These are phyloP conservation scores for Globisporangium sylvaticum DNA, from an alignment of 352 stramenopile genomes.

Conservation along the genomic window DNA sequence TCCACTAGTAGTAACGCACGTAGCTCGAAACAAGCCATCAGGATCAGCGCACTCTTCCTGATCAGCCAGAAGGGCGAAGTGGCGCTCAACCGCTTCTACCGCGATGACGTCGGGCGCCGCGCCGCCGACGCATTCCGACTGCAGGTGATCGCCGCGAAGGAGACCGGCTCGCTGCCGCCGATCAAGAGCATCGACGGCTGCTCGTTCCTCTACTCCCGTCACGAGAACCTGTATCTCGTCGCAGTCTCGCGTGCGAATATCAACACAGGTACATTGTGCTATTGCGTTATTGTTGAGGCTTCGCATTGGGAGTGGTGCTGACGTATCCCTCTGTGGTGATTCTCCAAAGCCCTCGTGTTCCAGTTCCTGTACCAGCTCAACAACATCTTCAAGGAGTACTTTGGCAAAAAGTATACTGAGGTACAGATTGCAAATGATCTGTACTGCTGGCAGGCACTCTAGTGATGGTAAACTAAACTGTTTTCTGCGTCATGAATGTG, in stretches of 20 bases:
- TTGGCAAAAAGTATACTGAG: constrained; percentile 97
- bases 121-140: constrained; percentile 67
- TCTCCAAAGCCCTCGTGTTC: constrained; percentile 83
- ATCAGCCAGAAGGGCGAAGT: constrained; percentile 83
- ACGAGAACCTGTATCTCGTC: constrained; percentile 98
- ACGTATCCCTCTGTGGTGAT: no score
- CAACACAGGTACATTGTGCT: constrained; percentile 77
- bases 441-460: neutral
- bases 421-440: constrained; percentile 17
- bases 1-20: neutral
- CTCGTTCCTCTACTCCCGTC: constrained; percentile 97
- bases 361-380: constrained; percentile 97
- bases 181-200: constrained; percentile 96
- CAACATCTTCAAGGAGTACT: constrained; percentile 96
- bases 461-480: neutral
- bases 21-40: constrained; percentile 13
- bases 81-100: constrained; percentile 81
- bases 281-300: neutral
- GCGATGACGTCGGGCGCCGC: constrained; percentile 71
- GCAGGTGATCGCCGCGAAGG: constrained; percentile 95
- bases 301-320: neutral
- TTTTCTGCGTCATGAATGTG: no score
- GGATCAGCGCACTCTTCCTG: constrained; percentile 81
- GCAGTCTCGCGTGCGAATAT: constrained; percentile 96
- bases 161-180: constrained; percentile 92